Conservation (phyloP, 2,329 filamentous ascomycete species). For the Ilyonectria sp. region DNA sequence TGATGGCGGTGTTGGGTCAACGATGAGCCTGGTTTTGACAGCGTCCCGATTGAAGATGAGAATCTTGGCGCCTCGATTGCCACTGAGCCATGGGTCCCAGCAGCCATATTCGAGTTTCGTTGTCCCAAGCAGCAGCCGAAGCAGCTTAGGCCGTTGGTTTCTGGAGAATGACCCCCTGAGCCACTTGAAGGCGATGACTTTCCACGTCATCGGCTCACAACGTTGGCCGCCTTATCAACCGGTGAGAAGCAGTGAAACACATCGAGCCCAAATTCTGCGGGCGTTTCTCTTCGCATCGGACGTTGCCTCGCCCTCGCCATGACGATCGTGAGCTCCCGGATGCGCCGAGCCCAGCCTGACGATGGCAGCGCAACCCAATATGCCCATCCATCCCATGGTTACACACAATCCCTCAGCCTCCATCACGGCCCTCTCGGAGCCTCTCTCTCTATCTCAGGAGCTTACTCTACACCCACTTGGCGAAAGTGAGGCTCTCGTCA, state of each 20-base stretch:
- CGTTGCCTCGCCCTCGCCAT: neutral
- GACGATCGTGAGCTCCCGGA: neutral
- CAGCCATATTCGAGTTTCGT: neutral
- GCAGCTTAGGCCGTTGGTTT: neutral
- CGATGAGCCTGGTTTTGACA: neutral
- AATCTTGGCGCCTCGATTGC: neutral
- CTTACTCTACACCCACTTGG: neutral
- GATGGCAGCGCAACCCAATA: constrained; percentile 15
- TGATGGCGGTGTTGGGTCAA: neutral
- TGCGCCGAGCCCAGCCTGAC: neutral
- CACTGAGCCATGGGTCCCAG: neutral
- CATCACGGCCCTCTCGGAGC: neutral
- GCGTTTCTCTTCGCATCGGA: neutral
- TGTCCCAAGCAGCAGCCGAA: neutral
- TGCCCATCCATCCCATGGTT: constrained; percentile 5
- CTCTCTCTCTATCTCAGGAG: neutral
- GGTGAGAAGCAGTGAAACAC: neutral
- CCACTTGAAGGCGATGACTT: no score
- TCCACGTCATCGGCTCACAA: neutral
- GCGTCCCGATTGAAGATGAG: neutral
- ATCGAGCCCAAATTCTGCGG: neutral
- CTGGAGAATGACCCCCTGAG: neutral
- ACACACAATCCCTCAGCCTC: constrained; percentile 12
- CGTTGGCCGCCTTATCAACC: neutral
- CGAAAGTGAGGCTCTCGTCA: constrained; percentile 13